phyloP scores from a whole-genome alignment of 2,329 filamentous ascomycete genomes.

The Dichotomopilus funicola region DNA sequence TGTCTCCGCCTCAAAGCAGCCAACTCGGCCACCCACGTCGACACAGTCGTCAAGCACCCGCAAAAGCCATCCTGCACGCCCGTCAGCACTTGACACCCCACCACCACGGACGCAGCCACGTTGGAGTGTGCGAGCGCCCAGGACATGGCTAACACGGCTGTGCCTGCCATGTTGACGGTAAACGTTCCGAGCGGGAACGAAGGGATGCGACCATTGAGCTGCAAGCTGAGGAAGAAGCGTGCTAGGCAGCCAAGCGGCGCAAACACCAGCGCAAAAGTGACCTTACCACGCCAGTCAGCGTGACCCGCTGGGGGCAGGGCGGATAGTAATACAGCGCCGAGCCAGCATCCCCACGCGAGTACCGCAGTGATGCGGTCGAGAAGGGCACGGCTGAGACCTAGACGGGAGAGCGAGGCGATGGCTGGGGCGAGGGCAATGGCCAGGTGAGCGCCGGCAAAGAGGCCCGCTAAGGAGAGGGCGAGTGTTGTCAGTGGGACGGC shows the following conservation, averaged over 20 bases:
- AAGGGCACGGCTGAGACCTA: slow-evolving; percentile 47
- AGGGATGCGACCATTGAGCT: slow-evolving; percentile 60
- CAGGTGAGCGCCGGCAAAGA: slow-evolving; percentile 68
- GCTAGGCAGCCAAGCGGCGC: slow-evolving; percentile 71
- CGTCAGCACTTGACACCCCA: slow-evolving; percentile 57
- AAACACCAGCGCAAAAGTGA: slow-evolving; percentile 72
- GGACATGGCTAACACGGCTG: slow-evolving; percentile 64
- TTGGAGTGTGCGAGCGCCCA: slow-evolving; percentile 70
- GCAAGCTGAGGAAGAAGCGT: slow-evolving; percentile 65
- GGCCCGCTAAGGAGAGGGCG: slow-evolving; percentile 60
- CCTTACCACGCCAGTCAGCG: slow-evolving; percentile 67
- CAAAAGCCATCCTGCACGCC: slow-evolving; percentile 64
- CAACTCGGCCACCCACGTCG: slow-evolving; percentile 60
- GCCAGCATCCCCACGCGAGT: slow-evolving; percentile 68
- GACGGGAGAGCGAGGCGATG: slow-evolving; percentile 54
- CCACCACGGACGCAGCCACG: slow-evolving; percentile 38
- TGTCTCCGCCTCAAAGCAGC: slow-evolving; percentile 39
- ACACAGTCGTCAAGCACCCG: slow-evolving; percentile 60
- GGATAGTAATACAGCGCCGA: slow-evolving; percentile 66
- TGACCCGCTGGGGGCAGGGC: slow-evolving; percentile 60
- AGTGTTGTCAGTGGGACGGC: slow-evolving; percentile 70
- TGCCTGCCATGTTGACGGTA: slow-evolving; percentile 70
- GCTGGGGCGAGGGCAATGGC: slow-evolving; percentile 53
- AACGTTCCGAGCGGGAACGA: slow-evolving; percentile 85
- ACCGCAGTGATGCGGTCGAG: slow-evolving; percentile 59